phyloP scores from a whole-genome alignment of 257 asterid genomes.

The Linaria vulgaris region DNA sequence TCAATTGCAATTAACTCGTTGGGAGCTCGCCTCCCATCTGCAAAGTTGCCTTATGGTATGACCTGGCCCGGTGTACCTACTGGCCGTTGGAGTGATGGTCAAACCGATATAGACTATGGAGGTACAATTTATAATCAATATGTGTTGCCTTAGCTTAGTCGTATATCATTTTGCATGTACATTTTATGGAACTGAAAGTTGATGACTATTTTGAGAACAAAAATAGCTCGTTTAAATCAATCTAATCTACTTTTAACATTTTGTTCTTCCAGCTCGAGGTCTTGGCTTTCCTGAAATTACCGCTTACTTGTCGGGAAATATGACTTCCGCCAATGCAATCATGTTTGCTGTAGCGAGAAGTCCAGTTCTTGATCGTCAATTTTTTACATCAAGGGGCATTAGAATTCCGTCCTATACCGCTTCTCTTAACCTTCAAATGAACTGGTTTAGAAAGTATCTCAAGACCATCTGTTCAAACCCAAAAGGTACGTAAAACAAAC shows the following conservation, averaged over 20 bases:
- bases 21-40: not conserved
- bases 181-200: no score
- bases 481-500: constrained; percentile 1
- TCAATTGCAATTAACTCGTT: not conserved
- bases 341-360: constrained; percentile 29
- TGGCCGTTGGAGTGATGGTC: constrained; percentile 10
- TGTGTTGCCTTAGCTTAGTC: not conserved
- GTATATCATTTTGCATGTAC: no score
- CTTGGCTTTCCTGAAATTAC: constrained; percentile 19
- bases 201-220: no score
- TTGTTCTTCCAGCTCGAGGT: constrained; percentile 17
- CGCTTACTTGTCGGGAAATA: constrained; percentile 23
- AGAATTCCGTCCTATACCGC: constrained; percentile 14
- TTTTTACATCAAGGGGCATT: constrained; percentile 17
- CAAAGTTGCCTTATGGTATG: not conserved
- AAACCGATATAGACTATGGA: constrained; percentile 1
- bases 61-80: not conserved
- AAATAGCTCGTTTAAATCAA: no score
- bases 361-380: constrained; percentile 21
- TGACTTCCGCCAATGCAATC: constrained; percentile 11
- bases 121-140: no score
- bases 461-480: constrained; percentile 11
- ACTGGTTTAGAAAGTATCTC: constrained; percentile 30
- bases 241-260: no score
- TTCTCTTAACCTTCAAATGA: constrained; percentile 20